A percentile compares a stretch with the other conserved stretches of the same genome.
Conservation (phyloP, 768 basidiomycete species). For the Terana coerulea region DNA sequence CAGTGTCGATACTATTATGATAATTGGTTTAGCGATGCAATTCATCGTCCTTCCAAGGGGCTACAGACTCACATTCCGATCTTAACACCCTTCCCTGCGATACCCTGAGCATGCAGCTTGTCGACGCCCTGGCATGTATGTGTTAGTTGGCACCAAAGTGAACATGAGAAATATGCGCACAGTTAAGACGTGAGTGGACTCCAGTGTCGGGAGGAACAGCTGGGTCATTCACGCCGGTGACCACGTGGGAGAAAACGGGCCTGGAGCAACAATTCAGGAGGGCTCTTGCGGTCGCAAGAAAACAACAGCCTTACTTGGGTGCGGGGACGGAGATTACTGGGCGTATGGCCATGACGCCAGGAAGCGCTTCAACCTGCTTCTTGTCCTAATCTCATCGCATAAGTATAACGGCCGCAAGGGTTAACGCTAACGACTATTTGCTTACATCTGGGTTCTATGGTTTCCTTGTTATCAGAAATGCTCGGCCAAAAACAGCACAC, state of each 20-base stretch:
- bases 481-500: too few relatives aligned
- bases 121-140: constrained; percentile 50
- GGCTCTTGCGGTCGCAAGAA: background rate
- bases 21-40: too few relatives aligned
- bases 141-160: background rate
- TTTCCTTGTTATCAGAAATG: too few relatives aligned
- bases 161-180: constrained; percentile 33
- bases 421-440: too few relatives aligned
- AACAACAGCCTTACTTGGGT: constrained; percentile 35
- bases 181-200: constrained; percentile 52
- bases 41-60: too few relatives aligned
- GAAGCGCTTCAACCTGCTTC: constrained; percentile 36
- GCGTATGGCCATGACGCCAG: constrained; percentile 57
- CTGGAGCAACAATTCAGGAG: constrained; percentile 24
- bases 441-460: constrained; percentile 17
- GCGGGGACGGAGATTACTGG: constrained; percentile 43
- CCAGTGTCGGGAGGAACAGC: constrained; percentile 40
- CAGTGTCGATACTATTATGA: constrained; percentile 41
- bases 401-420: background rate
- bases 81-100: constrained; percentile 61
- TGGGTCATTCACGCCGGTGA: constrained; percentile 39
- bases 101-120: constrained; percentile 57
- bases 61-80: constrained; percentile 51
- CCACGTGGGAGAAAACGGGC: constrained; percentile 40
- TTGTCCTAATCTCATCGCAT: constrained; percentile 40